phyloP scores from a whole-genome alignment of 169 alveolate species.

The Theileria equi region DNA sequence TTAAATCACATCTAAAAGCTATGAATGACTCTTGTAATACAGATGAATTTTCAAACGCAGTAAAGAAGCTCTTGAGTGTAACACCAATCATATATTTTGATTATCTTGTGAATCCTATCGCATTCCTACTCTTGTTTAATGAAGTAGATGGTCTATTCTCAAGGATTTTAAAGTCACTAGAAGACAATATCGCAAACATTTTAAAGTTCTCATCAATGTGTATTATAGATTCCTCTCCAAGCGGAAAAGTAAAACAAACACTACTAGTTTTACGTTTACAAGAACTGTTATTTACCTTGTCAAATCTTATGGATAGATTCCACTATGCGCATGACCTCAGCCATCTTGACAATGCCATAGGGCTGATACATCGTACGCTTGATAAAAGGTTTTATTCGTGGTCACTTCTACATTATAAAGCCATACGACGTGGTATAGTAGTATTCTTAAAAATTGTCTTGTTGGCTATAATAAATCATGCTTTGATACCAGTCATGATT shows the following conservation, averaged over 20 bases:
- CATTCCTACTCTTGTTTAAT: neutral
- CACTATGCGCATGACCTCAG: neutral
- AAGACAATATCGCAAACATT: slow-evolving; percentile 6
- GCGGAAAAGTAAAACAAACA: neutral
- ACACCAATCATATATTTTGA: neutral
- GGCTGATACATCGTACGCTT: neutral
- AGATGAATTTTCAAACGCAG: neutral
- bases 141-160: neutral
- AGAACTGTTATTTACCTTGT: neutral
- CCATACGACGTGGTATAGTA: slow-evolving; percentile 5
- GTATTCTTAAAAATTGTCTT: neutral
- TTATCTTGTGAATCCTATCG: neutral
- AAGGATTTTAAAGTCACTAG: slow-evolving; percentile 1
- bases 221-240: slow-evolving; percentile 51
- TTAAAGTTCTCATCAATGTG: neutral
- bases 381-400: slow-evolving; percentile 10
- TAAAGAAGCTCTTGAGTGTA: neutral
- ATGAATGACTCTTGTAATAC: slow-evolving; percentile 1
- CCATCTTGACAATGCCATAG: neutral
- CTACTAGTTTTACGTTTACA: neutral
- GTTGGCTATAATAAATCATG: slow-evolving; percentile 13
- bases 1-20: neutral
- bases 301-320: neutral
- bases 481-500: slow-evolving; percentile 37
- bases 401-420: slow-evolving; percentile 29